Percentiles rank a stretch among this genome's conserved stretches.
phyloP scores from a whole-genome alignment of 139 green algal genomes.

The Asterochloris sp. region DNA sequence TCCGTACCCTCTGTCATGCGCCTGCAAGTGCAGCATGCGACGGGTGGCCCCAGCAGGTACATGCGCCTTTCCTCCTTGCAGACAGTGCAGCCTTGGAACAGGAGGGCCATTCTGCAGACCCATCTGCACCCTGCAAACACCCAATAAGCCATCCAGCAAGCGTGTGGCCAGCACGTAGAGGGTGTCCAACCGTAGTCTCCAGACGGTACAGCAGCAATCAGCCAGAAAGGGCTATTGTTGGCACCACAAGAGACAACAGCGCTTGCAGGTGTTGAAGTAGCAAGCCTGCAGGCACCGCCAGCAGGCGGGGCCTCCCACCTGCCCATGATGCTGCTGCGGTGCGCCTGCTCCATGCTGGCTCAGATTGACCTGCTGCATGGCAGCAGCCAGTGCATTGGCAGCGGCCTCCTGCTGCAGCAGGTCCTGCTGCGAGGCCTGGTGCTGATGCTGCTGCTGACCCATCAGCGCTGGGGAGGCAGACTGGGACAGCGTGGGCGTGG shows the following conservation, averaged over 20 bases:
- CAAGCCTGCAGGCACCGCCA: background rate
- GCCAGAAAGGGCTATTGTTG: background rate
- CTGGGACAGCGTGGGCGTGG: constrained; percentile 12
- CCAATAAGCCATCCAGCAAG: no score
- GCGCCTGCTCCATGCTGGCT: background rate
- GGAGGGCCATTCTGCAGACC: no score
- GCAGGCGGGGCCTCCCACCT: background rate
- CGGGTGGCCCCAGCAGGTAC: no score
- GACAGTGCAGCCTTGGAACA: no score
- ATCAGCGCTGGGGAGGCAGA: constrained; percentile 6
- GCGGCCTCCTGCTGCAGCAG: constrained; percentile 19
- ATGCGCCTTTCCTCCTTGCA: no score
- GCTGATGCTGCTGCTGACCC: background rate
- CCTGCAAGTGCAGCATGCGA: no score
- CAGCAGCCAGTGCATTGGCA: constrained; percentile 24
- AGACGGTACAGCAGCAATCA: no score
- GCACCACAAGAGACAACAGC: background rate
- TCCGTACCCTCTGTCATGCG: no score
- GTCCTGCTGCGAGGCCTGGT: constrained; percentile 4
- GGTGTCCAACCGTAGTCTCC: no score
- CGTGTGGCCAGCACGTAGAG: no score
- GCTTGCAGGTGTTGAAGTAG: background rate
- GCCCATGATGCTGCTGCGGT: background rate
- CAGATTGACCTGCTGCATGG: constrained; percentile 4
- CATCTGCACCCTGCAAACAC: no score